Evolutionary conservation across 495 filamentous ascomycete genomes (phyloP), one percentile per base, ranked within the genome.

Genomic region (Trichoderma asperelloides): DNA sequence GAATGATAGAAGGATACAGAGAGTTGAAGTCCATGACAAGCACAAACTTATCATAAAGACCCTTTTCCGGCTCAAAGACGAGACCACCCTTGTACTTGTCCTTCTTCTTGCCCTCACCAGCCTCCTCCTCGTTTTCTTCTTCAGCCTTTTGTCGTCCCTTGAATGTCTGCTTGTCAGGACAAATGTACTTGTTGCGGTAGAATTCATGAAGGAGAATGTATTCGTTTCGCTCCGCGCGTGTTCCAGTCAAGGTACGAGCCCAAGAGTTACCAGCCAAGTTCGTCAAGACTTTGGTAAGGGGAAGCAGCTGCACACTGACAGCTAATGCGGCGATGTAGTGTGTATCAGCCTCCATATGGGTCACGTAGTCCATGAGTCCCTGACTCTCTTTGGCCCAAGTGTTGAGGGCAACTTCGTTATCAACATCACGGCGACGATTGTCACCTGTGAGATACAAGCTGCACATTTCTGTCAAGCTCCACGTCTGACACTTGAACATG

Each of bases 1-100:
- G 96, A 70, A 98, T 98, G 71, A 98, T 97, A 76, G 93, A 97
- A 16, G 95, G 95, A 72, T 98, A 98, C 71, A 98, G 81, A 76
- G 92, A 96, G 85, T 98, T 98, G 81, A 98, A 98, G 80, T 98
- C 95, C 95, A 98, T 98, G 74, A 98, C 95, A 25, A 98, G 85
- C 37, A 98, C 88, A 72, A 94, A 96, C 76, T 91, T 93, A 81
- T 98, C 96, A 73, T 98, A 98, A 28, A 98, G 83, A 11, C 96
- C 95, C 75, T 91, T 97, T 76, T 98, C 94, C 16, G 95, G 95
- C 74, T 98, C 95, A 71, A 98, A 98, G 68, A 98, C 95, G 51
- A 98, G 84, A 81, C 95, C 95, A 73, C 95, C 95, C 78, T 98
- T 97, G 79, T 89, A 98, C 76, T 98, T 98, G 76, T 98, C 95